Conservation (phyloP, 2,329 filamentous ascomycete genomes). For the Neopestalotiopsis clavispora region DNA sequence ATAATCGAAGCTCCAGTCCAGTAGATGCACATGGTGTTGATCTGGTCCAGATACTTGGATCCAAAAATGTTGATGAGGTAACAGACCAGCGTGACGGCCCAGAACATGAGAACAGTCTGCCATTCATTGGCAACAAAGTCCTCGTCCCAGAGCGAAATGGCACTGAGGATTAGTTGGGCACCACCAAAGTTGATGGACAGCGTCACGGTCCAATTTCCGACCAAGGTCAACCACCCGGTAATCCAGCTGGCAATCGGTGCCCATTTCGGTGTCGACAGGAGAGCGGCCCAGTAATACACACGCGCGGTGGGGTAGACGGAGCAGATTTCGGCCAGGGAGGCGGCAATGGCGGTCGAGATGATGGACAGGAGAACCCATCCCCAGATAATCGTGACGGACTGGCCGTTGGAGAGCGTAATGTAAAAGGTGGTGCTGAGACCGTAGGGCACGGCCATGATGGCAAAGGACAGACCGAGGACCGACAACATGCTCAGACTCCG, state of each 20-base stretch:
- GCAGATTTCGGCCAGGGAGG: slow-evolving; percentile 72
- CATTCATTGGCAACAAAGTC: slow-evolving; percentile 69
- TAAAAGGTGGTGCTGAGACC: slow-evolving; percentile 71
- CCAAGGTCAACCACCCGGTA: slow-evolving; percentile 73
- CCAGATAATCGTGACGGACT: slow-evolving; percentile 72
- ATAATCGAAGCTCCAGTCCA: slow-evolving; percentile 71
- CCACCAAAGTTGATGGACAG: slow-evolving; percentile 73
- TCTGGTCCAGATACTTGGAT: slow-evolving; percentile 63
- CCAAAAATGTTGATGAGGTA: slow-evolving; percentile 69
- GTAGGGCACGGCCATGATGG: slow-evolving; percentile 76
- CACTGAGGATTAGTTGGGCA: slow-evolving; percentile 68
- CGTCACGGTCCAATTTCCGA: slow-evolving; percentile 73
- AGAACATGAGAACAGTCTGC: slow-evolving; percentile 75
- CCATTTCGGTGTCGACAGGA: slow-evolving; percentile 68
- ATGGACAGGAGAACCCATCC: slow-evolving; percentile 71
- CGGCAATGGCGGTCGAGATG: slow-evolving; percentile 67
- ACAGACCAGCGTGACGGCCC: slow-evolving; percentile 71
- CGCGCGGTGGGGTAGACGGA: slow-evolving; percentile 72
- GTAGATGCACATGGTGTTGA: slow-evolving; percentile 76
- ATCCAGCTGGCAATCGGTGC: slow-evolving; percentile 72
- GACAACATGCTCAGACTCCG: slow-evolving; percentile 70
- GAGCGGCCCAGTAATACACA: slow-evolving; percentile 74
- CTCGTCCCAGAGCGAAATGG: slow-evolving; percentile 73
- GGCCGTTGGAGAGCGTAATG: slow-evolving; percentile 71
- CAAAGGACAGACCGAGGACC: slow-evolving; percentile 71